These are phyloP conservation scores for Coemansia asiatica DNA, from an alignment of 192 early-diverging fungal genomes.

Conservation along the genomic window DNA sequence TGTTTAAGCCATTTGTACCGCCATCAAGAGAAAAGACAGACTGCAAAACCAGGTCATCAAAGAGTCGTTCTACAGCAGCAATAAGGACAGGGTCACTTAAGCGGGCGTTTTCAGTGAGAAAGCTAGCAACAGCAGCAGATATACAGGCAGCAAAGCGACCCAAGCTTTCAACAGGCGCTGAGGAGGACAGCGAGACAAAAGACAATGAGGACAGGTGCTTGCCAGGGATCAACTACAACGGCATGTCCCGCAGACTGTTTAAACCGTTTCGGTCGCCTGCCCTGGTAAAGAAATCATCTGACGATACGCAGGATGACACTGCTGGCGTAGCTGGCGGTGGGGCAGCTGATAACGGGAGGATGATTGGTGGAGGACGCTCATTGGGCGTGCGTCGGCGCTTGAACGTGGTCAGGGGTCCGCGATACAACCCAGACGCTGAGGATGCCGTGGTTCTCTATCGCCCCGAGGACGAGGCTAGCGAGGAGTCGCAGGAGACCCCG, in stretches of 20 bases:
- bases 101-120: constrained; percentile 39
- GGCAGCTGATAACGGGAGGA: constrained; percentile 7
- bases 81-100: constrained; percentile 26
- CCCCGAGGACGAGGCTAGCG: constrained; percentile 61
- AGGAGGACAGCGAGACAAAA: constrained; percentile 3
- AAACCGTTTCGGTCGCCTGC: constrained; percentile 53
- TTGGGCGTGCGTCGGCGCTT: constrained; percentile 64
- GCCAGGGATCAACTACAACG: constrained; percentile 52
- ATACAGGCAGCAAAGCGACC: constrained; percentile 15
- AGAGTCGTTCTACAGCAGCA: neutral
- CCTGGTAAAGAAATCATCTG: constrained; percentile 8
- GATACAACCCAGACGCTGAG: constrained; percentile 81
- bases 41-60: constrained; percentile 5
- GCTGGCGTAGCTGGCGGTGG: constrained; percentile 1
- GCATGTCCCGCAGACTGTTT: constrained; percentile 49
- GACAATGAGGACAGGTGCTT: constrained; percentile 24
- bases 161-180: constrained; percentile 5
- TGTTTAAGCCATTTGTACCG: constrained; percentile 52
- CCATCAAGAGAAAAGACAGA: constrained; percentile 17
- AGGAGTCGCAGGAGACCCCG: constrained; percentile 43
- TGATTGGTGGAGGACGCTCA: constrained; percentile 13
- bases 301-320: constrained; percentile 7
- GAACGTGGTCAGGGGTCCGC: constrained; percentile 57
- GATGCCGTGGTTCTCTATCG: constrained; percentile 85
- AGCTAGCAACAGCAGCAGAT: neutral